Evolutionary conservation across 371 early-diverging fungal genomes (phyloP).

Genomic region (Lichtheimia ramosa): DNA sequence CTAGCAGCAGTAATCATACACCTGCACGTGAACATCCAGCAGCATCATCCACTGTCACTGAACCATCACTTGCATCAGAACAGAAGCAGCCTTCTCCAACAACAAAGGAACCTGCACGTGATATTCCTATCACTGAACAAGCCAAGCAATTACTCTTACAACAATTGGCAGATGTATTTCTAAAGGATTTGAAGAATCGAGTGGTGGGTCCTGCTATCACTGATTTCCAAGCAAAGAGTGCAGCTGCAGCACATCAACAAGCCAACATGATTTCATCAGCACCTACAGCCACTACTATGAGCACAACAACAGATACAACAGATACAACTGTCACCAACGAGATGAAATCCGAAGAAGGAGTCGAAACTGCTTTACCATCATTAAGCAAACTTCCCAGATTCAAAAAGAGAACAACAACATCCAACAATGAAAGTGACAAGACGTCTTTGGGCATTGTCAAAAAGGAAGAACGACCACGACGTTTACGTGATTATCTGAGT

Average conservation of each 20-base stretch:
- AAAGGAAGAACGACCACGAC: conserved; percentile 3
- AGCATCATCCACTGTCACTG: neutral
- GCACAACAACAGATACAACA: too few species aligned
- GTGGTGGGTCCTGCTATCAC: conserved; percentile 56
- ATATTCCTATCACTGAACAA: conserved; percentile 11
- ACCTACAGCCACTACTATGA: neutral
- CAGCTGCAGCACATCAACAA: conserved; percentile 4
- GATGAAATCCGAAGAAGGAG: neutral
- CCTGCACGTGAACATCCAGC: neutral
- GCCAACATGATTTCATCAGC: neutral
- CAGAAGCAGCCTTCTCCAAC: too few species aligned
- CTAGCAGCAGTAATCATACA: neutral
- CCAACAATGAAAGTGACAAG: neutral
- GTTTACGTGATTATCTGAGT: conserved; percentile 52
- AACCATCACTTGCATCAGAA: neutral
- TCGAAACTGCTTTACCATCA: conserved; percentile 7
- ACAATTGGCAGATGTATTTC: conserved; percentile 57
- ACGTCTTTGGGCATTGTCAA: neutral
- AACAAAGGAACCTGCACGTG: neutral
- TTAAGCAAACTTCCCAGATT: conserved; percentile 35
- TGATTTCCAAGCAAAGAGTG: conserved; percentile 37
- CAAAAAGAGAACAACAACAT: conserved; percentile 28
- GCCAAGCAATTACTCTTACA: conserved; percentile 43
- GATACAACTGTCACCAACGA: too few species aligned
- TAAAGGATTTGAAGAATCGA: conserved; percentile 61